Evolutionary conservation across 495 filamentous ascomycete genomes (phyloP).

Genomic region (Amniculicola lignicola): DNA sequence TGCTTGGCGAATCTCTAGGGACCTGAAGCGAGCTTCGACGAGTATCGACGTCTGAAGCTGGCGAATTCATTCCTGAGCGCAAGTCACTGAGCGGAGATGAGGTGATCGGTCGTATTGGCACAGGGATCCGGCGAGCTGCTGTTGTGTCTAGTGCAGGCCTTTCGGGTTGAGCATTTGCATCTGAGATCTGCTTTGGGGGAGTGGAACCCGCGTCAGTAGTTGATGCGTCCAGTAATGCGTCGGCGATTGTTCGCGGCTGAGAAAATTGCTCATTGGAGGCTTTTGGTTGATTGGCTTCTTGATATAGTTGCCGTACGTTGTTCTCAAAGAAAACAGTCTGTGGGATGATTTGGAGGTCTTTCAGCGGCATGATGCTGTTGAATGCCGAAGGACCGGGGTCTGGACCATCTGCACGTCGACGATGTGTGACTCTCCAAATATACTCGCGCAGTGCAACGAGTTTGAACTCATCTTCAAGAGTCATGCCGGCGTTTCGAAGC

Average conservation of each 20-base stretch:
- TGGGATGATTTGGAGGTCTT: conserved; percentile 67
- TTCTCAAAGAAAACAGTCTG: conserved; percentile 93
- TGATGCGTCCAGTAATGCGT: conserved; percentile 89
- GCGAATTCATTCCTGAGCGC: conserved; percentile 11
- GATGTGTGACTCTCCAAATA: conserved; percentile 78
- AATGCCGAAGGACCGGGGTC: conserved; percentile 47
- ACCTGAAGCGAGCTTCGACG: conserved; percentile 27
- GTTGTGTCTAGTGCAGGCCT: conserved; percentile 32
- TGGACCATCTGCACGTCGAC: conserved; percentile 58
- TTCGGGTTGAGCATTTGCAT: conserved; percentile 50
- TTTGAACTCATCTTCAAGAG: conserved; percentile 83
- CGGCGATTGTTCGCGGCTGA: conserved; percentile 63
- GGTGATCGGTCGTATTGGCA: conserved; percentile 37
- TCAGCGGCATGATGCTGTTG: conserved; percentile 67
- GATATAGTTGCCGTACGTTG: conserved; percentile 47
- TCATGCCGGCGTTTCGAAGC: conserved; percentile 79
- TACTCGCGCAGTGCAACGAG: conserved; percentile 82
- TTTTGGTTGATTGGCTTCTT: conserved; percentile 42
- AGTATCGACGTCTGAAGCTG: conserved; percentile 24
- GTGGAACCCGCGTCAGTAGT: conserved; percentile 75
- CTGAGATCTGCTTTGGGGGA: conserved; percentile 54
- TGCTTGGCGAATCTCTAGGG: conserved; percentile 13
- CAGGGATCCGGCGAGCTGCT: conserved; percentile 2
- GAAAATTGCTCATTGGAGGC: conserved; percentile 6
- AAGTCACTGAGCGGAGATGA: conserved; percentile 44